Evolutionary conservation across 371 early-diverging fungal species (phyloP), one percentile per base, ranked within the genome.

Genomic region (Haplosporangium sp.): DNA sequence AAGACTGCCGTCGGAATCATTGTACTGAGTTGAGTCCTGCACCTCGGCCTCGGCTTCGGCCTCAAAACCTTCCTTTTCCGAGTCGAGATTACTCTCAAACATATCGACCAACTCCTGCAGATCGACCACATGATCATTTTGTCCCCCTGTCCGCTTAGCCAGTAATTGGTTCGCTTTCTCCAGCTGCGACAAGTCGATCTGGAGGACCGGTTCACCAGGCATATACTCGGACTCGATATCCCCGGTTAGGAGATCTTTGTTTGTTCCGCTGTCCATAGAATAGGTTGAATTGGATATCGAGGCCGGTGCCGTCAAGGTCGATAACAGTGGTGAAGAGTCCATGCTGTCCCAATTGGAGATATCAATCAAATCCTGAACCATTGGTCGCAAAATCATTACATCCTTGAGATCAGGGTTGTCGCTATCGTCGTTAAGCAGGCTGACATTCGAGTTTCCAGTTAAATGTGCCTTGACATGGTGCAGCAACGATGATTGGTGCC

Each of bases 351-450:
- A 13, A 50, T 36, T 47, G 18, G 61, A 64, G 6, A 71, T 43
- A 23, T 63, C 56, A 13, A 64, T 59, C 56, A 71, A 41, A 43
- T 59, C 20, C 0, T 29, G 6, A 6, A 43, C 36, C 0, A 41
- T 13, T 1, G 71, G 71, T 38, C 47, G 40, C 12, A 71, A 41
- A 6, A 55, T 51, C 0, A 55, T 59, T 21, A 59, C 14, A 9
- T 71, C 56, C 23, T 52, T n/a, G 8, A 63, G 36, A 38, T 2
- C 53, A 5, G 55, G 54, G 2, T 16, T 16, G 18, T 21, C 54
- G 7, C 23, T 29, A 55, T 70, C 48, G 29, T 59, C 60, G 18
- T 70, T 62, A 6, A 70, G 59, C 1, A 70, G 64, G 23, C 21
- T 67, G 46, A 43, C 11, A 6, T 16, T 1, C 12, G 67, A 55